Evolutionary conservation across 441 rosid genomes (phyloP).

Genomic region (Pelargonium myrrhifolium): DNA sequence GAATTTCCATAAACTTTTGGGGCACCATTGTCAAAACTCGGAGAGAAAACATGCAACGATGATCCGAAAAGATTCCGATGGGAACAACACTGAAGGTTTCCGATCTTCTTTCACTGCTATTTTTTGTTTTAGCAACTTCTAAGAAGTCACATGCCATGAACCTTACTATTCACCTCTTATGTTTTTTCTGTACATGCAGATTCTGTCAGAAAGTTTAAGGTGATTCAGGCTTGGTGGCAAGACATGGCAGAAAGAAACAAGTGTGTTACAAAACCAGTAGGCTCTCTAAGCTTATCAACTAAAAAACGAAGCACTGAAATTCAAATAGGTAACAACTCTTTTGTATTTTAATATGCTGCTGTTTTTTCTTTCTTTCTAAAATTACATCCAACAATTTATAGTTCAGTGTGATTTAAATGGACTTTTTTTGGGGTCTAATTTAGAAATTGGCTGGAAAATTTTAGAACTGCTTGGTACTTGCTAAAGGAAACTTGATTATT

Average conservation of each 20-base stretch:
- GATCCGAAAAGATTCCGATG: conserved; percentile 31
- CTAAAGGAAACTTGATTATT: neutral
- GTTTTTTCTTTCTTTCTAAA: too few species aligned
- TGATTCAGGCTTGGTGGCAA: conserved; percentile 92
- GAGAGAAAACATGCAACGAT: conserved; percentile 38
- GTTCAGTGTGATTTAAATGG: neutral
- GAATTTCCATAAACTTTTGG: conserved; percentile 78
- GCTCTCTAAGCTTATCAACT: conserved; percentile 26
- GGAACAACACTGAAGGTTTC: conserved; percentile 39
- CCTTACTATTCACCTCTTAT: neutral
- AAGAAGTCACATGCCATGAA: neutral
- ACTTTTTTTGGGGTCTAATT: neutral
- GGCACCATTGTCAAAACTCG: conserved; percentile 53
- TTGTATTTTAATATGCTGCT: too few species aligned
- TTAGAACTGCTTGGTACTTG: neutral
- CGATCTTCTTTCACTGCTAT: conserved; percentile 19
- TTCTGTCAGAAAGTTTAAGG: conserved; percentile 60
- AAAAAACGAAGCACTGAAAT: conserved; percentile 22
- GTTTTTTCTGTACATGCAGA: conserved; percentile 33
- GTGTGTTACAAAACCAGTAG: conserved; percentile 30
- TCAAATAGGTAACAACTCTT: conserved; percentile 58
- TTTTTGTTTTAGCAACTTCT: conserved; percentile 10
- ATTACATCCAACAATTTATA: too few species aligned
- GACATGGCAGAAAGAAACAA: conserved; percentile 60
- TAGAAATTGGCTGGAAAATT: neutral